phyloP scores from a whole-genome alignment of 257 asterid species.

The Solanum gandarillasii region DNA sequence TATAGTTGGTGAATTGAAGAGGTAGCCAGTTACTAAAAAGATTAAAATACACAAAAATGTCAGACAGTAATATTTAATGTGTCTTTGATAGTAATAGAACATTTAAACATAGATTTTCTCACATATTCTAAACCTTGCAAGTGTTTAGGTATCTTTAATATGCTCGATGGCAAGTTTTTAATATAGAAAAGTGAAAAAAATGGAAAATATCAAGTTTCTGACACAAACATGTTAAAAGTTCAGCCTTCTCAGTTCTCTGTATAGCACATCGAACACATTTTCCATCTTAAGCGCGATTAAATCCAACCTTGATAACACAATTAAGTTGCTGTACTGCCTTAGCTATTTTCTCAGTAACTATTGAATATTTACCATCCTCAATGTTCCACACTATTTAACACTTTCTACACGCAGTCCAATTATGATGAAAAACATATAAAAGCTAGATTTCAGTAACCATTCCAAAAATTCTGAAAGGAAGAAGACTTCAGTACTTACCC shows the following conservation, averaged over 20 bases:
- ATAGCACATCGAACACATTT: neutral
- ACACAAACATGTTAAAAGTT: neutral
- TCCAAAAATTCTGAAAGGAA: neutral
- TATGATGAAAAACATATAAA: neutral
- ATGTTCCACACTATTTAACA: neutral
- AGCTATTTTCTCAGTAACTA: neutral
- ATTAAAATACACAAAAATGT: neutral
- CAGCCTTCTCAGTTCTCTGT: neutral
- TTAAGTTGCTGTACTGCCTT: neutral
- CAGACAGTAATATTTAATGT: neutral
- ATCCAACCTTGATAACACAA: neutral
- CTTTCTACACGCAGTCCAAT: neutral
- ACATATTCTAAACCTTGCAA: neutral
- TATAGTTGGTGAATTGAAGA: neutral
- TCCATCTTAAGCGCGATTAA: neutral
- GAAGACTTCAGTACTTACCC: conserved; percentile 44
- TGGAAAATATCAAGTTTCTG: neutral
- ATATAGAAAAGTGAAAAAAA: neutral
- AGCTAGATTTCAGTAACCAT: neutral
- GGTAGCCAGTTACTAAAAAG: neutral
- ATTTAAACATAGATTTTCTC: neutral
- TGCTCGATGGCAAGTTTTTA: neutral
- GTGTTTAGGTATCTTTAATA: neutral
- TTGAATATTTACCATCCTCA: neutral
- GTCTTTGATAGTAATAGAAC: neutral